Evolutionary conservation across 2,329 filamentous ascomycete genomes (phyloP), one percentile per base, ranked within the genome.

Genomic region (Curvularia verruculosa): DNA sequence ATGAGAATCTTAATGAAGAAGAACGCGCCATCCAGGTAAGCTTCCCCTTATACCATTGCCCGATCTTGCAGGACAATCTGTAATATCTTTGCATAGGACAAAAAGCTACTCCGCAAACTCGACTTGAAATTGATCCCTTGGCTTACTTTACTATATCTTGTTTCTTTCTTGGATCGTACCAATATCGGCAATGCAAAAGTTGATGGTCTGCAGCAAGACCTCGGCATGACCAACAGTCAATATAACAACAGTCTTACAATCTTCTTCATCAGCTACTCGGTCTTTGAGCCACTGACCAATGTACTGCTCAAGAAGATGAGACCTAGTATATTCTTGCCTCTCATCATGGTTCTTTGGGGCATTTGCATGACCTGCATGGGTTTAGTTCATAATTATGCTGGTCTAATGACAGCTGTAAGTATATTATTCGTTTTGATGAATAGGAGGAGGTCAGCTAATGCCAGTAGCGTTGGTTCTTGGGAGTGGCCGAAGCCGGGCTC

Each of bases 191-290:
- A 83, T 77, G 91, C 85, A 2, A 85, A 84, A 67, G 79, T 87
- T 21, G 84, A 81, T n/a, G 83, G 84, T 13, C 73, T 87, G 2
- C 74, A 82, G 52, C 70, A 81, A 10, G 86, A 89, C 55, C 78
- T 95, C 6, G 63, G 83, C 29, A 85, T 94, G 80, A 82, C 82
- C 0, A 81, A 83, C 2, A 76, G 81, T 5, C 81, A 89, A 69
- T 96, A 92, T 78, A 93, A 93, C 73, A 81, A 84, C 21, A 85
- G 87, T 0, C 81, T 96, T 7, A 91, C 89, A 31, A 89, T 96
- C 65, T 96, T 96, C 79, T 96, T 96, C 78, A 82, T 96, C 48
- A 92, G 89, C 0, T 96, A 96, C 73, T 84, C 90, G 2, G 77
- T 92, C 31, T 92, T 91, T 61, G 91, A 95, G 73, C 86, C 87